phyloP scores from a whole-genome alignment of 345 rosid species.

The Euphorbia peplus region DNA sequence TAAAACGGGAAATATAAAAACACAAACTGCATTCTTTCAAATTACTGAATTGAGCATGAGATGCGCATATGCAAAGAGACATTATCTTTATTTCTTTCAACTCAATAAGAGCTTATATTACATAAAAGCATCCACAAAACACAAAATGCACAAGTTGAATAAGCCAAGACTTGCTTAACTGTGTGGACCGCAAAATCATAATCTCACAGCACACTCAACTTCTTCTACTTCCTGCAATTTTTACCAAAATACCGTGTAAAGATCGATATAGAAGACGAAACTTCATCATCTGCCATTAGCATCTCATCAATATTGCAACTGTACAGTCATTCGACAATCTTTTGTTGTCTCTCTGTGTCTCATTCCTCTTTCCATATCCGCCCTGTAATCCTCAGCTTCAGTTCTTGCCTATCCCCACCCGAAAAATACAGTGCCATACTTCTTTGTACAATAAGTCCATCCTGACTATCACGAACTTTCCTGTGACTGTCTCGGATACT shows the following conservation, averaged over 20 bases:
- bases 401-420: constrained; percentile 73
- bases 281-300: constrained; percentile 17
- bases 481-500: constrained; percentile 84
- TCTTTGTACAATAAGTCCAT: constrained; percentile 74
- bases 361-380: constrained; percentile 87
- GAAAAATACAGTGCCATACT: constrained; percentile 87
- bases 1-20: too few species aligned
- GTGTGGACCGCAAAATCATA: neutral
- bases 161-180: neutral
- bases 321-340: constrained; percentile 18
- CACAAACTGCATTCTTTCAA: too few species aligned
- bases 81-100: constrained; percentile 10
- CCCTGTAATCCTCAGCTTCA: constrained; percentile 78
- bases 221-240: constrained; percentile 4
- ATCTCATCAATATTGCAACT: constrained; percentile 9
- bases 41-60: too few species aligned
- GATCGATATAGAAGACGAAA: constrained; percentile 10
- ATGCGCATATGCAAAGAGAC: neutral
- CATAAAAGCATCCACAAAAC: neutral
- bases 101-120: constrained; percentile 11
- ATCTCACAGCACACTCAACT: constrained; percentile 4
- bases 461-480: constrained; percentile 87
- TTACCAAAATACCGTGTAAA: neutral
- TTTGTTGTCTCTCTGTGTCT: neutral
- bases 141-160: neutral